phyloP scores from a whole-genome alignment of 768 basidiomycete species.

The Daedaleopsis sinensis region DNA sequence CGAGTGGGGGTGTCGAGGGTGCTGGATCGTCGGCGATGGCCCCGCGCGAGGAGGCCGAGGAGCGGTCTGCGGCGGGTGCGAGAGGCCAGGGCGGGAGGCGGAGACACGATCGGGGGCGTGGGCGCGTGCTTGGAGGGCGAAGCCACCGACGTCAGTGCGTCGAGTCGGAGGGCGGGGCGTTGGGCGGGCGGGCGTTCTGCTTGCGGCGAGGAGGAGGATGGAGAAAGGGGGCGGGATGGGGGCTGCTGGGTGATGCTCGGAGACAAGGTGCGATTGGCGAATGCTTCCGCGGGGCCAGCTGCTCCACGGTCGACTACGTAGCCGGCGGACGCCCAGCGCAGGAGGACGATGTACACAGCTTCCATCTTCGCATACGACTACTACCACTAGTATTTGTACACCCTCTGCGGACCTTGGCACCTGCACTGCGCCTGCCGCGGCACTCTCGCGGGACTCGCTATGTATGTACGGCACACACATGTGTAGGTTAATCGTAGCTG shows the following conservation, averaged over 20 bases:
- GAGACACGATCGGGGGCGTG: background rate
- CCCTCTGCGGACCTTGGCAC: too few species aligned
- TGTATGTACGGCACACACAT: background rate
- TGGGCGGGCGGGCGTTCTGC: background rate
- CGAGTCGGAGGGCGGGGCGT: background rate
- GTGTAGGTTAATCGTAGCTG: background rate
- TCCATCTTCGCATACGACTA: background rate
- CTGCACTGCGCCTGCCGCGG: too few species aligned
- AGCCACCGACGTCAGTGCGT: constrained; percentile 1
- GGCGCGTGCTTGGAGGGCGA: background rate
- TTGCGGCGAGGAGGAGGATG: background rate
- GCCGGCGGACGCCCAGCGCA: background rate
- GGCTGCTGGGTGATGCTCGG: background rate
- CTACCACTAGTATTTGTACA: background rate
- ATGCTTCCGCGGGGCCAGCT: background rate
- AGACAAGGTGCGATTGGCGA: constrained; percentile 1
- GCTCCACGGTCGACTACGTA: background rate
- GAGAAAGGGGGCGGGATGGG: background rate
- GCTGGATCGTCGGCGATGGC: constrained; percentile 22
- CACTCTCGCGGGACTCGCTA: too few species aligned
- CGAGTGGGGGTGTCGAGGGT: constrained; percentile 15
- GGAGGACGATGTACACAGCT: background rate
- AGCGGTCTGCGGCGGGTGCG: constrained; percentile 24
- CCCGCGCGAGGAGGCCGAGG: constrained; percentile 19
- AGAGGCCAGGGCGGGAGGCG: constrained; percentile 16